Base-by-base conservation (phyloP, 768 basidiomycete genomes). In the Paxillus involutus region DNA sequence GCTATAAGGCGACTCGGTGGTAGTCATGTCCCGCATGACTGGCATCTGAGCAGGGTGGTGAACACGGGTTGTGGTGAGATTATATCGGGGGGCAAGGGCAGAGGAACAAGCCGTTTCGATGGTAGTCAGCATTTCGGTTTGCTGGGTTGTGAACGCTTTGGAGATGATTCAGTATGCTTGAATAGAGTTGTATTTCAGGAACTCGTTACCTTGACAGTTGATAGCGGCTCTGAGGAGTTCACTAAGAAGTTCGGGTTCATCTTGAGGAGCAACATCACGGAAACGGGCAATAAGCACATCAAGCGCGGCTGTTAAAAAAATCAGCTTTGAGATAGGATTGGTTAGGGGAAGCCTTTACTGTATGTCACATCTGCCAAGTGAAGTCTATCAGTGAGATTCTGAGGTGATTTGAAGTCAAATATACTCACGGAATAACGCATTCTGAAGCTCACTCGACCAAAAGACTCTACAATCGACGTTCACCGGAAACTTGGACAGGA, bases 401-500 rank as follows among this genome's bases (percentile, higher is more conserved):
- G 10, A 29, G 3, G 16, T 41, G 36, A 21, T 5, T 37, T 11
- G 30, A 4, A n/a, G 37, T 21, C 10, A 47, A 58, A 47, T 49
- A 21, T 30, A 75, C 83, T 53, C 56, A 86, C 88, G 84, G 59
- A 86, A 90, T 19, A 93, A 62, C 52, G 79, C 69, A 65, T 91
- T 89, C 52, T 86, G 75, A 40, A 87, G 69, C 26, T 69, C 68
- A 36, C 75, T 72, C 43, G 83, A 82, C 87, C 88, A 91, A 63
- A 89, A 90, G 3, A 88, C 83, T 21, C 85, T 78, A 55, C 88
- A 88, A 57, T 91, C 89, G 21, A 81, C 75, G 59, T 91, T 89
- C 24, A 78, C 72, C 1, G 91, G 91, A 71, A 92, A 90, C 71
- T 91, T 93, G 59, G 79, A 80, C 55, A 93, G 65, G 49, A 91